phyloP scores from a whole-genome alignment of 139 green algal genomes.

The Gonium pectorale region DNA sequence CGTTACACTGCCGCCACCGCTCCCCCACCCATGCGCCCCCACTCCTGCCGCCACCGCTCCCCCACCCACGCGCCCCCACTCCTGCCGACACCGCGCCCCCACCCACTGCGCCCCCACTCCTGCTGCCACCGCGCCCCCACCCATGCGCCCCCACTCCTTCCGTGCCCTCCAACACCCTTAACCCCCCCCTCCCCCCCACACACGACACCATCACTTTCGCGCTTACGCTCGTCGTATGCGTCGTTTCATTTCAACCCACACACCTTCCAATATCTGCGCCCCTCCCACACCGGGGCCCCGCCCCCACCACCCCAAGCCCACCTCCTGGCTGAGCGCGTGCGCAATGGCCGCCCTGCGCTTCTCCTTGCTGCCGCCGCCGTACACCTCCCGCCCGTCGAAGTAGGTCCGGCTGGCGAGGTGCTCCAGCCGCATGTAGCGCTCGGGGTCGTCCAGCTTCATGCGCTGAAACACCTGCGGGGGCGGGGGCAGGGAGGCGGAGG shows the following conservation, averaged over 20 bases:
- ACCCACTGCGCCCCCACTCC: too few relatives aligned
- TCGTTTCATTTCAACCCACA: too few relatives aligned
- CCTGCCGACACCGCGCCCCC: too few relatives aligned
- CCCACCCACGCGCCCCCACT: not conserved
- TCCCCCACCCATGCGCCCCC: not conserved
- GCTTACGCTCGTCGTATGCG: too few relatives aligned
- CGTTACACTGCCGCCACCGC: not conserved
- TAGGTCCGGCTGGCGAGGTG: slow-evolving; percentile 80
- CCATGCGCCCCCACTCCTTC: too few relatives aligned
- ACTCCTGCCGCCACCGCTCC: not conserved
- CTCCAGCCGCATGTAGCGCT: slow-evolving; percentile 90
- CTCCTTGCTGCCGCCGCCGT: slow-evolving; percentile 77
- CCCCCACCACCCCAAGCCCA: slow-evolving; percentile 61
- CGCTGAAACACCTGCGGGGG: slow-evolving; percentile 72
- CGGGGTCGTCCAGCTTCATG: slow-evolving; percentile 89
- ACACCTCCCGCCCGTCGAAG: slow-evolving; percentile 83
- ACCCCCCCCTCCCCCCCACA: too few relatives aligned
- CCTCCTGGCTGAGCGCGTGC: slow-evolving; percentile 86
- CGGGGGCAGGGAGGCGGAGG: not conserved
- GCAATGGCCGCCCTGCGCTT: slow-evolving; percentile 89
- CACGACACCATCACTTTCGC: too few relatives aligned
- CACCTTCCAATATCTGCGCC: not conserved
- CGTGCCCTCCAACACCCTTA: too few relatives aligned
- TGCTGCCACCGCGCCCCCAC: not conserved
- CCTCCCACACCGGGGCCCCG: not conserved